phyloP scores from a whole-genome alignment of 495 filamentous ascomycete genomes.

The Penicillium paradoxum region DNA sequence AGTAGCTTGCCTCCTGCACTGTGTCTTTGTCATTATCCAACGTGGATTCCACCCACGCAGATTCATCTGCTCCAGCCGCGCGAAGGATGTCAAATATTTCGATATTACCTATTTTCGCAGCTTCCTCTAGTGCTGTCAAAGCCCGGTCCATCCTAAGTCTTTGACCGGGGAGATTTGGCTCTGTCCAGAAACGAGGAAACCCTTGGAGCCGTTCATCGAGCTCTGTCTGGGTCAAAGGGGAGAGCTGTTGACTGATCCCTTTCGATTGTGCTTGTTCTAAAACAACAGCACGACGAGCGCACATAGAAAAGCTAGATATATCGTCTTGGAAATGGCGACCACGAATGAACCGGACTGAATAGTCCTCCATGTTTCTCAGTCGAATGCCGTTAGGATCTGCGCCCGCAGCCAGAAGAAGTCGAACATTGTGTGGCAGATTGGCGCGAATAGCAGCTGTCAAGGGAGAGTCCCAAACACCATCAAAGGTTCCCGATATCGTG shows the following conservation, averaged over 20 bases:
- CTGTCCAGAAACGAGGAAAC: neutral
- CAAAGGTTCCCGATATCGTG: too few relatives aligned
- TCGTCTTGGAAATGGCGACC: neutral
- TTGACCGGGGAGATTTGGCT: neutral
- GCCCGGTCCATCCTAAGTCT: neutral
- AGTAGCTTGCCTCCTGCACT: neutral
- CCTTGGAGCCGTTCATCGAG: neutral
- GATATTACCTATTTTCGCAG: neutral
- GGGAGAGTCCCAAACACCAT: too few relatives aligned
- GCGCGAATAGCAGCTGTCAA: neutral
- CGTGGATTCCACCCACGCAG: neutral
- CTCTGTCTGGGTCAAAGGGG: neutral
- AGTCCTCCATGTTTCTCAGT: neutral
- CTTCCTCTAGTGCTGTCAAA: neutral
- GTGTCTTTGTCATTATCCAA: too few relatives aligned
- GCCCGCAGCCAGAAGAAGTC: neutral
- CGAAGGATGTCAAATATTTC: neutral
- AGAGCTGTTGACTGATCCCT: neutral
- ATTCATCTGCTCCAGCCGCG: neutral
- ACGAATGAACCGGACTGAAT: neutral
- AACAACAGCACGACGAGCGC: neutral
- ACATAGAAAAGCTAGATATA: neutral
- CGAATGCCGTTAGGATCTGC: neutral
- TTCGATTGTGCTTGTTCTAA: neutral
- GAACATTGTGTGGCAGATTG: neutral